These are phyloP conservation scores for Huntiella abstrusa DNA, from an alignment of 2,329 filamentous ascomycete species.

Conservation along the genomic window DNA sequence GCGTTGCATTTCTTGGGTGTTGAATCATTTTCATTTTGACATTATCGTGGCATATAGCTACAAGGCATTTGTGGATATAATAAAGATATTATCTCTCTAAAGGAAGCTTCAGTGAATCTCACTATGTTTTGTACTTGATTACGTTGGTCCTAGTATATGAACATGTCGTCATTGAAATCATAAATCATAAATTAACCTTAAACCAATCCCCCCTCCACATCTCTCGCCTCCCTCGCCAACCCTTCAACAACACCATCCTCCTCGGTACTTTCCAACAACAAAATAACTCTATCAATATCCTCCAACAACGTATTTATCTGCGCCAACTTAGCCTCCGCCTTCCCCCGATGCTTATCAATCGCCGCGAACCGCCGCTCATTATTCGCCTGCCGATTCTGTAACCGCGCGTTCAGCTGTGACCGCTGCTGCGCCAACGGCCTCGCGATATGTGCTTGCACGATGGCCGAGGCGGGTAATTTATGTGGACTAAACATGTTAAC, in stretches of 20 bases:
- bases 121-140: neutral
- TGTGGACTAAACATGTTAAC: conserved; percentile 26
- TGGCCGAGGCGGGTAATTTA: conserved; percentile 30
- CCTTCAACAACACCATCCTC: conserved; percentile 29
- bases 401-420: conserved; percentile 34
- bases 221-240: conserved; percentile 32
- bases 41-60: neutral
- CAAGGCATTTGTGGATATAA: too few species aligned
- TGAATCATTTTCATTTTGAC: neutral
- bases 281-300: conserved; percentile 33
- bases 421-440: conserved; percentile 34
- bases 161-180: neutral
- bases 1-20: too few species aligned
- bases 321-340: conserved; percentile 31
- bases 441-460: conserved; percentile 36
- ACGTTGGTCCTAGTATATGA: neutral
- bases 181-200: conserved; percentile 15
- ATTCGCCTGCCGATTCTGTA: conserved; percentile 36
- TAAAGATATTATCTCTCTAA: neutral
- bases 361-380: conserved; percentile 35
- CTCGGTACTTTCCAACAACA: conserved; percentile 24
- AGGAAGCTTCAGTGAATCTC: neutral
- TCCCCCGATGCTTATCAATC: conserved; percentile 32
- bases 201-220: conserved; percentile 32
- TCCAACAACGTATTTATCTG: conserved; percentile 31